Evolutionary conservation across 2,329 filamentous ascomycete species (phyloP), one percentile per base, ranked within the genome.

Genomic region (Paecilomyces formosus): DNA sequence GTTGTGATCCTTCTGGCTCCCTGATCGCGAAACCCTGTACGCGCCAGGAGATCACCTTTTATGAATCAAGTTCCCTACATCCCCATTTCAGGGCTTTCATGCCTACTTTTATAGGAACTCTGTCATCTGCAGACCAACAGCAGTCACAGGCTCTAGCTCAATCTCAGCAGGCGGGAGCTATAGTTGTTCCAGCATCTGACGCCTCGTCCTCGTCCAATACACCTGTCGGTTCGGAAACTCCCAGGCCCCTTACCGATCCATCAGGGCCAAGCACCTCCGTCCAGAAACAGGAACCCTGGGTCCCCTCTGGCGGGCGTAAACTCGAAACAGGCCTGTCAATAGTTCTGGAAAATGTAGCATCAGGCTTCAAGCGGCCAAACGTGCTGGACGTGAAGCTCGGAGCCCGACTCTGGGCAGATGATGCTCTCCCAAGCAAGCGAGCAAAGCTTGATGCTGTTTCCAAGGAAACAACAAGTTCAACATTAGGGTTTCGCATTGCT

Each of bases 1-100:
- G 96, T 67, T 92, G 88, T 70, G 91, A 96, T 69, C 81, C 83
- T 57, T 86, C 90, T 56, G 94, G 94, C 71, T 85, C 88, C 63
- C 81, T 97, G 33, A 89, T 99, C 72, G 90, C 97, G 71, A 99
- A 99, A 76, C 94, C 94, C 18, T 97, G 93, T 74, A 96, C 90
- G 0, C 78, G 85, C 62, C 82, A 86, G 63, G 94, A 99, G 77
- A 85, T 97, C 66, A 82, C 86, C 52, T 99, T 99, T 74, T 99
- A 99, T 80, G 85, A 96, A 72, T 84, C 85, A 45, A 87, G 86
- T 28, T 75, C 82, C 33, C 76, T 81, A 22, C 88, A 96, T 70
- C 84, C 86, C 30, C 85, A 87, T 1, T 90, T 97, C 67, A 83
- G 86, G 55, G 83, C 87, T 24, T 84, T 93, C 66, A 93, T 97